Evolutionary conservation across 441 rosid species (phyloP), one percentile per base, ranked within the genome.

Genomic region (Populus trichocarpa): DNA sequence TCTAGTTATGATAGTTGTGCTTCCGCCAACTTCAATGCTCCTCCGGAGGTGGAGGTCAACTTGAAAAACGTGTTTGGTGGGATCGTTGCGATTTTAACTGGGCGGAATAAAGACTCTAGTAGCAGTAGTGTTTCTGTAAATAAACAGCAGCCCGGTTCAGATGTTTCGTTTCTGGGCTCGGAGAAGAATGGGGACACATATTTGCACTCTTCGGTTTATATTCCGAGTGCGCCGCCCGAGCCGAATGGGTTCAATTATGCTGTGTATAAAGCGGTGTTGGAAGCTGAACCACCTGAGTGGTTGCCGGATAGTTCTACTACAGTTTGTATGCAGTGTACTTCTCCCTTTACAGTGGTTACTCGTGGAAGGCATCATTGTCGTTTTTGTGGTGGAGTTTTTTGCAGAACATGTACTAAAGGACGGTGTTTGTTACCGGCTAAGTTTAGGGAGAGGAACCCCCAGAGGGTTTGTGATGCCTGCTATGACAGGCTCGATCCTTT

Each of bases 331-430:
- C 97, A 90, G 79, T 96, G 99, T 64, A 84, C 82, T 85, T 79
- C 89, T 57, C 91, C 93, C n/a, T 96, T 96, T 84, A 94, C 97
- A 4, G 95, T 93, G 0, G 26, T 94, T 46, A 90, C 97, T 1
- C 85, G 98, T 75, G 99, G 99, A 10, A 92, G 99, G 82, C 99
- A 96, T 86, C 99, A 96, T 79, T 96, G 99, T 77, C 92, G 97
- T 76, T 91, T 91, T 80, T 96, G 99, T 83, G 99, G 99, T 72
- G 96, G 98, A 61, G 75, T 96, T 38, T 96, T 94, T 83, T 96
- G 99, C 84, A 86, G 97, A 69, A 79, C 76, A 7, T 96, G 98
- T 82, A 84, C 93, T 42, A 91, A 89, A 78, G 98, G 99, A 57
- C 88, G 92, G 88, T 92, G 95, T 78, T 84, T 94, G 78, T 78